phyloP scores from a whole-genome alignment of 192 early-diverging fungal species.

The Rhizophagus prolifer region DNA sequence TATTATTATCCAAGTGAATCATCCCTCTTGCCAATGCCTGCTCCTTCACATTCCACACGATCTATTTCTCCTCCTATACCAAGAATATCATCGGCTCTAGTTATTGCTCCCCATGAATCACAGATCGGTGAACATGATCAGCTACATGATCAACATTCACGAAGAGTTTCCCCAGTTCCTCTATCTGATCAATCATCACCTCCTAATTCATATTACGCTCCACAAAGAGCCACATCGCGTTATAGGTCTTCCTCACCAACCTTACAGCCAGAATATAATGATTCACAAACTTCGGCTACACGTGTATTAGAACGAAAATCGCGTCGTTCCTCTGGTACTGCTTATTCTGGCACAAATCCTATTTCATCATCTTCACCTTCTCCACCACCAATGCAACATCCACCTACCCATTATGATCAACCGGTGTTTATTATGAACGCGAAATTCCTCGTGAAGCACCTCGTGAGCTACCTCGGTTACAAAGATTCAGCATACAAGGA shows the following conservation, averaged over 20 bases:
- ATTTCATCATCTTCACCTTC: constrained; percentile 22
- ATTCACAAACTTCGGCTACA: not conserved
- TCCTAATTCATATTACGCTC: constrained; percentile 1
- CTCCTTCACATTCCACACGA: not conserved
- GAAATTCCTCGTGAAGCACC: not conserved
- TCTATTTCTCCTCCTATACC: constrained; percentile 20
- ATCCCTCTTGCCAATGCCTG: constrained; percentile 5
- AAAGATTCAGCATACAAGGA: not conserved
- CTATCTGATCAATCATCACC: constrained; percentile 20
- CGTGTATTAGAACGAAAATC: constrained; percentile 3
- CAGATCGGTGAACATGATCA: not conserved
- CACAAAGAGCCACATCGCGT: not conserved
- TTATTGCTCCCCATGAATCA: not conserved
- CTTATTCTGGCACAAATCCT: constrained; percentile 17
- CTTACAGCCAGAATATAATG: constrained; percentile 13
- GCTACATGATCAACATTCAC: not conserved
- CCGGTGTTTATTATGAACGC: not conserved
- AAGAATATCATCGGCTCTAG: not conserved
- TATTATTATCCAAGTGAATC: not conserved
- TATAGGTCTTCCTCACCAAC: not conserved
- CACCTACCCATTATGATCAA: constrained; percentile 2
- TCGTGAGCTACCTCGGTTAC: constrained; percentile 2
- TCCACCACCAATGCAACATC: constrained; percentile 3
- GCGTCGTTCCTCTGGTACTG: constrained; percentile 8
- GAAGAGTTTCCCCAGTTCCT: constrained; percentile 15